phyloP scores from a whole-genome alignment of 1,284 basidiomycete genomes.

The Cutaneotrichosporon spelunceum region DNA sequence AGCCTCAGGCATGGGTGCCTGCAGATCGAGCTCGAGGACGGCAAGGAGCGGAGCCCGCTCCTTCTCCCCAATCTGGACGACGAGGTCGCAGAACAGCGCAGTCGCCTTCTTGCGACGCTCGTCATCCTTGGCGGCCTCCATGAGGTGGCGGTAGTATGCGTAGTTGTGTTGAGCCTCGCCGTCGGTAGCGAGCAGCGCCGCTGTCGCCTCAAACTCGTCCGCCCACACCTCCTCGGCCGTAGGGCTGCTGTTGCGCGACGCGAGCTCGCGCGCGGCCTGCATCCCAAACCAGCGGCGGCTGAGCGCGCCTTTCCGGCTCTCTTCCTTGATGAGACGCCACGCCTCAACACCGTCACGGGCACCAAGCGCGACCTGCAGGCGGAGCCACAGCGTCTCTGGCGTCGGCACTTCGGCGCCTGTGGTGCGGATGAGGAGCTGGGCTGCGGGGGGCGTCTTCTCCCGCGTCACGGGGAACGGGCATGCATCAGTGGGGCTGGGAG shows the following conservation, averaged over 20 bases:
- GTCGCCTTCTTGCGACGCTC: slow-evolving; percentile 8
- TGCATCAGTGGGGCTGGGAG: slow-evolving; percentile 10
- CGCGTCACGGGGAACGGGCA: slow-evolving; percentile 25
- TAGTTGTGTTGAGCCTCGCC: slow-evolving; percentile 41
- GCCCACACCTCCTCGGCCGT: slow-evolving; percentile 20
- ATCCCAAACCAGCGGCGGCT: slow-evolving; percentile 35
- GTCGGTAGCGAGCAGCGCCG: slow-evolving; percentile 21
- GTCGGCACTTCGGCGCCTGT: slow-evolving; percentile 21
- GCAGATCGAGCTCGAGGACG: slow-evolving; percentile 29
- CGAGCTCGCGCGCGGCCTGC: slow-evolving; percentile 28
- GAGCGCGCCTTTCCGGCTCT: slow-evolving; percentile 31
- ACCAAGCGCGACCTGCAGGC: slow-evolving; percentile 36
- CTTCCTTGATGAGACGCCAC: slow-evolving; percentile 21
- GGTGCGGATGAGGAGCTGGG: slow-evolving; percentile 30
- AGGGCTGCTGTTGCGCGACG: slow-evolving; percentile 14
- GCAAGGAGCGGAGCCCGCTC: slow-evolving; percentile 40
- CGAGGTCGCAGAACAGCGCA: slow-evolving; percentile 23
- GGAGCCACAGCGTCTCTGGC: slow-evolving; percentile 43
- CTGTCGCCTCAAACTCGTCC: slow-evolving; percentile 32
- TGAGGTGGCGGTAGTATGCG: slow-evolving; percentile 37
- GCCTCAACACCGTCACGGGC: slow-evolving; percentile 27
- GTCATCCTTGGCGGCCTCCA: slow-evolving; percentile 13
- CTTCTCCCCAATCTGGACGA: slow-evolving; percentile 27
- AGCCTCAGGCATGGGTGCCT: slow-evolving; percentile 16
- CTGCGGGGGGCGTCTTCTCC: slow-evolving; percentile 27